Conservation (phyloP, 2,329 filamentous ascomycete genomes). For the Helicocarpus griseus region DNA sequence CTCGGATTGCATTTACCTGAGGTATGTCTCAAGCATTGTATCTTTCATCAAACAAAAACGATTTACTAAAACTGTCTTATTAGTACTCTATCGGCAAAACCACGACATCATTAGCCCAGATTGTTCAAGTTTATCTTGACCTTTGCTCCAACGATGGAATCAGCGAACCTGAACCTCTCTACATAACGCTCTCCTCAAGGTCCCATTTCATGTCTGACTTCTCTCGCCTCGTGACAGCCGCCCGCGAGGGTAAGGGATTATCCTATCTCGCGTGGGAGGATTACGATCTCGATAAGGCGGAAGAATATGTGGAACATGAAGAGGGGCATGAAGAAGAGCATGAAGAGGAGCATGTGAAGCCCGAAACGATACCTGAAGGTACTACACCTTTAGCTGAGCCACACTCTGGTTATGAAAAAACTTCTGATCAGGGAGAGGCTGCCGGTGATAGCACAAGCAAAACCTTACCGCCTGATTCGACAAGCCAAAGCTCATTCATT, state of each 20-base stretch:
- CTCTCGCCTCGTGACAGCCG: constrained; percentile 42
- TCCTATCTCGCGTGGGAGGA: constrained; percentile 27
- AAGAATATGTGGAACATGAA: constrained; percentile 1
- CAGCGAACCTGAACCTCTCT: constrained; percentile 45
- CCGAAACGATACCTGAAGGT: not conserved
- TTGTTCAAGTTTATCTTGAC: constrained; percentile 50
- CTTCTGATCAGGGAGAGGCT: constrained; percentile 7
- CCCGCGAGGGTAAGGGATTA: constrained; percentile 48
- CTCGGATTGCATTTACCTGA: constrained; percentile 49
- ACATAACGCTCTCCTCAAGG: constrained; percentile 47
- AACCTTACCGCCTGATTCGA: not conserved
- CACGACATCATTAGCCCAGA: constrained; percentile 44
- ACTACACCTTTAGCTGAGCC: constrained; percentile 4
- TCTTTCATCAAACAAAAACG: not conserved
- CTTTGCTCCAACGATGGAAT: constrained; percentile 51
- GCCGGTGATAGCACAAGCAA: not conserved
- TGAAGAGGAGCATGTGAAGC: not conserved
- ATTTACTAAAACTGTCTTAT: constrained; percentile 19
- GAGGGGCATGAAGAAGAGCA: constrained; percentile 10
- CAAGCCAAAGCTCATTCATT: not conserved
- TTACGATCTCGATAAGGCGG: constrained; percentile 12
- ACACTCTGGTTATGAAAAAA: constrained; percentile 12
- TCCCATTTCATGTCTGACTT: constrained; percentile 46
- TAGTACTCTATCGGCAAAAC: constrained; percentile 42
- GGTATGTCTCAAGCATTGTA: constrained; percentile 31